Percentiles rank a stretch among this genome's conserved stretches.
These are phyloP conservation scores for Fagopyrum homotropicum DNA, from an alignment of 148 eudicot genomes.

Conservation along the genomic window DNA sequence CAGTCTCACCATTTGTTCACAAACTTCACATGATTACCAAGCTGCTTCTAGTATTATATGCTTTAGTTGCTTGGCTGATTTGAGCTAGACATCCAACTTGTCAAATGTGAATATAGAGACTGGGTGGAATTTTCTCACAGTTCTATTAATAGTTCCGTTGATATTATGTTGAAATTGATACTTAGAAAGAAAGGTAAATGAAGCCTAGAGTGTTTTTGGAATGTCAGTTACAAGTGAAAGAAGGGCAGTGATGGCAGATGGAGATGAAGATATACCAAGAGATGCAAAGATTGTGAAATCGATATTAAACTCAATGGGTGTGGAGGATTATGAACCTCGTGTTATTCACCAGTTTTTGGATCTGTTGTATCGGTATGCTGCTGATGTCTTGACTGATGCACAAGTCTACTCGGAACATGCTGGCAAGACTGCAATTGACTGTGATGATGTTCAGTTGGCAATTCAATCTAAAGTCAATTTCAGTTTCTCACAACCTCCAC, in stretches of 20 bases:
- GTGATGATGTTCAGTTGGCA: slow-evolving; percentile 82
- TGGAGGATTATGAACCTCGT: slow-evolving; percentile 84
- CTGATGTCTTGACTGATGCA: slow-evolving; percentile 79
- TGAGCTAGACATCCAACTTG: too few relatives aligned
- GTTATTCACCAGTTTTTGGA: slow-evolving; percentile 86
- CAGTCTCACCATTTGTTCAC: too few relatives aligned
- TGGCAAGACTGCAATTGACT: slow-evolving; percentile 62
- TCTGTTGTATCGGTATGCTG: slow-evolving; percentile 80
- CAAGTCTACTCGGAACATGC: slow-evolving; percentile 98
- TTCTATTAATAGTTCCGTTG: neutral
- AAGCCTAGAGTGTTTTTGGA: neutral
- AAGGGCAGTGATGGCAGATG: slow-evolving; percentile 48
- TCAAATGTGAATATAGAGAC: too few relatives aligned
- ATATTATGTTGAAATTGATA: neutral
- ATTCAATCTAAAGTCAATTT: slow-evolving; percentile 83
- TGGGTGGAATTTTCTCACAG: too few relatives aligned
- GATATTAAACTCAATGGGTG: slow-evolving; percentile 84
- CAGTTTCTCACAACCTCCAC: slow-evolving; percentile 98
- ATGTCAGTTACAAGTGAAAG: neutral
- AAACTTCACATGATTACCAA: too few relatives aligned
- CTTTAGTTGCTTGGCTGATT: too few relatives aligned
- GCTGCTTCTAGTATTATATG: too few relatives aligned
- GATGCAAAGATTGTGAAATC: slow-evolving; percentile 88
- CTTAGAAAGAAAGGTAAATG: neutral
- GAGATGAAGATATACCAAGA: slow-evolving; percentile 75